phyloP scores from a whole-genome alignment of 2,329 filamentous ascomycete genomes.

The Zarea fungicola region DNA sequence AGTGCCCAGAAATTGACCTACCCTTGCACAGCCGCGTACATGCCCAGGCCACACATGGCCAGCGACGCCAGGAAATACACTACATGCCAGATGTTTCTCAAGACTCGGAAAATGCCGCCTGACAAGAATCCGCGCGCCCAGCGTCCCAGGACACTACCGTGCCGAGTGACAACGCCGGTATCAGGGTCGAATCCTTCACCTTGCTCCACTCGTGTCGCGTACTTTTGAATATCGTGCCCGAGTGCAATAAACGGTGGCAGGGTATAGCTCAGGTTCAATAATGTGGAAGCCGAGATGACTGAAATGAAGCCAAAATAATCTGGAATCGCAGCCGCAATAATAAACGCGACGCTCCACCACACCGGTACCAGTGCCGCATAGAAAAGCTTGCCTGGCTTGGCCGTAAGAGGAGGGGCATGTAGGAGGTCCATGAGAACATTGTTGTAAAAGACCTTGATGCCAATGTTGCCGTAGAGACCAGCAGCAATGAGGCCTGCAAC shows the following conservation, averaged over 20 bases:
- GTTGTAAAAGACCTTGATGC: conserved; percentile 50
- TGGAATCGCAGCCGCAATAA: conserved; percentile 49
- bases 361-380: conserved; percentile 47
- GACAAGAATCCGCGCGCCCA: neutral
- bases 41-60: conserved; percentile 1
- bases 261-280: conserved; percentile 55
- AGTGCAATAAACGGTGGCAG: conserved; percentile 39
- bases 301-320: conserved; percentile 42
- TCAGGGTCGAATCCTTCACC: conserved; percentile 18
- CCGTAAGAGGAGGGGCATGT: conserved; percentile 42
- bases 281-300: conserved; percentile 48
- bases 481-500: conserved; percentile 41
- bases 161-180: neutral
- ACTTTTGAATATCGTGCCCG: conserved; percentile 16
- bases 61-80: neutral
- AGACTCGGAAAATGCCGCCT: neutral
- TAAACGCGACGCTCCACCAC: conserved; percentile 54
- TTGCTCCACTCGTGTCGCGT: conserved; percentile 13
- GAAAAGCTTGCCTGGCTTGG: conserved; percentile 41
- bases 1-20: neutral
- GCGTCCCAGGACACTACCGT: neutral
- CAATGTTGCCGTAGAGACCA: conserved; percentile 48
- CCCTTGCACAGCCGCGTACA: conserved; percentile 1
- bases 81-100: neutral
- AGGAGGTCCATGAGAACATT: conserved; percentile 47